A percentile compares a stretch with the other conserved stretches of the same genome.
Conservation (phyloP, 306 rosid genomes). For the Prunus dulcis region DNA sequence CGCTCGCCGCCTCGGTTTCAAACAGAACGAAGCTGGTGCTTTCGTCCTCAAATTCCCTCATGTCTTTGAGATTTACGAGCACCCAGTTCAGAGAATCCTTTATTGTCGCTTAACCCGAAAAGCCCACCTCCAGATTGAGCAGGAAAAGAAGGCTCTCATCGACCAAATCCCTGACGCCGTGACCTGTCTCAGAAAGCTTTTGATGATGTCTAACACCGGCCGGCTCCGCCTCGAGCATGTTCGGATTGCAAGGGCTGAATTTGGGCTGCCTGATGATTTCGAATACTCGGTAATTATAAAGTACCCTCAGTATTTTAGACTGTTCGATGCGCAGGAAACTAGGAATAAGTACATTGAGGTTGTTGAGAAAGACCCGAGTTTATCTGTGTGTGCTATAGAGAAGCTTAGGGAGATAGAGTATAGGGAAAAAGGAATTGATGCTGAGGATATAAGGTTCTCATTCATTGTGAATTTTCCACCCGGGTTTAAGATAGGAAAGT, state of each 20-base stretch:
- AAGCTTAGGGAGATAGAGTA: slow-evolving; percentile 72
- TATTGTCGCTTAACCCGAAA: slow-evolving; percentile 68
- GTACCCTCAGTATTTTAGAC: slow-evolving; percentile 58
- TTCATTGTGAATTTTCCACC: slow-evolving; percentile 77
- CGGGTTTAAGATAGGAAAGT: slow-evolving; percentile 89
- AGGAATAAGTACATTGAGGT: slow-evolving; percentile 75
- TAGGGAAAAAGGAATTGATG: slow-evolving; percentile 68
- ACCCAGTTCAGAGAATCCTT: slow-evolving; percentile 81
- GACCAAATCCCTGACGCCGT: slow-evolving; percentile 60
- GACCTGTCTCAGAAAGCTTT: slow-evolving; percentile 63
- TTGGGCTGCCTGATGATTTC: slow-evolving; percentile 81
- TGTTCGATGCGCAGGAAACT: slow-evolving; percentile 70
- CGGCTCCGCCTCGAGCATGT: slow-evolving; percentile 82
- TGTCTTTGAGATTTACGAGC: slow-evolving; percentile 79
- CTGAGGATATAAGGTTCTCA: slow-evolving; percentile 74
- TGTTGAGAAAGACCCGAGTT: slow-evolving; percentile 48
- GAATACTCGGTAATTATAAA: slow-evolving; percentile 70
- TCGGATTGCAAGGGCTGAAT: slow-evolving; percentile 61
- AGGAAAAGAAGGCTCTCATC: slow-evolving; percentile 50
- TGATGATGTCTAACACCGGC: slow-evolving; percentile 67
- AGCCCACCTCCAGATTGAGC: slow-evolving; percentile 72
- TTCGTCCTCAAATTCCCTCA: slow-evolving; percentile 84
- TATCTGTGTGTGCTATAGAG: slow-evolving; percentile 63
- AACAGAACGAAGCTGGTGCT: slow-evolving; percentile 57
- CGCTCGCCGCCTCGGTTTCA: slow-evolving; percentile 72